Base-by-base conservation (phyloP, 2,329 filamentous ascomycete species). In the Colletotrichum brevisporum region DNA sequence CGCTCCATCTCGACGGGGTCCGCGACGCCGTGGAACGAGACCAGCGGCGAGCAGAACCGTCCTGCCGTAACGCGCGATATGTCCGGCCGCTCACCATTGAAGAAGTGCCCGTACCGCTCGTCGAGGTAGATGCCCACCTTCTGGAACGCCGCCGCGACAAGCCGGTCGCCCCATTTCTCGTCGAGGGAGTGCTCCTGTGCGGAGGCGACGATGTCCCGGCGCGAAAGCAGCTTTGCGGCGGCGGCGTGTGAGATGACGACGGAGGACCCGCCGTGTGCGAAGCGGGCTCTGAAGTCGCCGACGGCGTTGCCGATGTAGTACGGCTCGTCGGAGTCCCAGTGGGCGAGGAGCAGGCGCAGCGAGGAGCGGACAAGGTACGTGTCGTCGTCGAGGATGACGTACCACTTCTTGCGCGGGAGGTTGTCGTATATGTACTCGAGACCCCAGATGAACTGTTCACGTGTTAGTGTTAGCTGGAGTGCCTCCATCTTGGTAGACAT, bases 401-500 rank as follows among this genome's bases (percentile, higher is more conserved):
- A 89, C 87, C 87, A 89, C 74, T 87, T 87, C 78, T 88, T 89
- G 69, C 80, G 75, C 0, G 86, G 87, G 74, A 88, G 79, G 16
- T 77, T 80, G 47, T 80, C 76, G 78, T 84, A 87, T 21, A 84
- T 79, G 69, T 86, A 81, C 71, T 88, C 85, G 72, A 89, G 83
- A 51, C 85, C 84, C 48, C 85, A 83, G 59, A 89, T 83, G 74
- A 88, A 88, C 86, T 88, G 68, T 24, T 2, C 15, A 8, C 27
- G 27, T 26, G 53, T 65, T 2, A 67, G 48, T 5, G 27, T 31
- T 1, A 31, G 27, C 27, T 31, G 8, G 27, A 6, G 9, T 5
- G 9, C 27, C 5, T 31, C 27, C 6, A 6, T 31, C 5, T 31
- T 31, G 27, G 5, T 6, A 31, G 27, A 9, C 27, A 31, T 24